A percentile compares a stretch with the other conserved stretches of the same genome.
Evolutionary conservation across 208 protist species (phyloP).

Genomic region (Trypanosoma rangeli): DNA sequence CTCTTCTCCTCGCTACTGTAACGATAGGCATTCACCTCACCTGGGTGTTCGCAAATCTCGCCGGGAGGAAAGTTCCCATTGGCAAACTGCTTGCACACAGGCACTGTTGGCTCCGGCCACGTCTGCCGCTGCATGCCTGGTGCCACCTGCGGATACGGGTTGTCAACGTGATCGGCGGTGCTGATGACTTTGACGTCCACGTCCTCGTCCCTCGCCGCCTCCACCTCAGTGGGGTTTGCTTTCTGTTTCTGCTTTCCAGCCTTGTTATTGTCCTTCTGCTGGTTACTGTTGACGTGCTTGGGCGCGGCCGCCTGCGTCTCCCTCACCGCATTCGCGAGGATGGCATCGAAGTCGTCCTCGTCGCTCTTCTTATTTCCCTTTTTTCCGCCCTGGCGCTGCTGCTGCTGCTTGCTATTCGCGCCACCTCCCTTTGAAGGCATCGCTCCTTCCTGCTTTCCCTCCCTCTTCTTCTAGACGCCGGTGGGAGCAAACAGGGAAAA

Average conservation of each 20-base stretch:
- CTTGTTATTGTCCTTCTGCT: constrained; percentile 38
- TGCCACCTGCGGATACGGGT: constrained; percentile 63
- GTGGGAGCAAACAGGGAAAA: constrained; percentile 7
- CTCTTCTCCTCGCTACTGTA: constrained; percentile 92
- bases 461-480: neutral
- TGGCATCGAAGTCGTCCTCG: constrained; percentile 76
- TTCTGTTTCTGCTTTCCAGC: constrained; percentile 19
- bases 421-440: constrained; percentile 53
- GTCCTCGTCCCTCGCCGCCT: constrained; percentile 10
- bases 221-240: constrained; percentile 15
- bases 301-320: constrained; percentile 43
- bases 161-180: constrained; percentile 74
- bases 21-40: constrained; percentile 91
- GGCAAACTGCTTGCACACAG: constrained; percentile 84
- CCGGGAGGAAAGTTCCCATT: constrained; percentile 76
- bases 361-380: constrained; percentile 40
- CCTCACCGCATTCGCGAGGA: constrained; percentile 65
- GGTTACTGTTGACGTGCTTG: constrained; percentile 23
- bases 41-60: constrained; percentile 86
- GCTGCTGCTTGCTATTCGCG: constrained; percentile 28
- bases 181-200: constrained; percentile 38
- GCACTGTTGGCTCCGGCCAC: constrained; percentile 93
- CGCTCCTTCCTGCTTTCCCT: neutral
- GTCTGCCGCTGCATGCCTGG: constrained; percentile 74
- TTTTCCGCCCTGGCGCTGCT: constrained; percentile 30